A percentile compares a stretch with the other conserved stretches of the same genome.
phyloP scores from a whole-genome alignment of 805 yeast species.

The Blastobotrys robertii region DNA sequence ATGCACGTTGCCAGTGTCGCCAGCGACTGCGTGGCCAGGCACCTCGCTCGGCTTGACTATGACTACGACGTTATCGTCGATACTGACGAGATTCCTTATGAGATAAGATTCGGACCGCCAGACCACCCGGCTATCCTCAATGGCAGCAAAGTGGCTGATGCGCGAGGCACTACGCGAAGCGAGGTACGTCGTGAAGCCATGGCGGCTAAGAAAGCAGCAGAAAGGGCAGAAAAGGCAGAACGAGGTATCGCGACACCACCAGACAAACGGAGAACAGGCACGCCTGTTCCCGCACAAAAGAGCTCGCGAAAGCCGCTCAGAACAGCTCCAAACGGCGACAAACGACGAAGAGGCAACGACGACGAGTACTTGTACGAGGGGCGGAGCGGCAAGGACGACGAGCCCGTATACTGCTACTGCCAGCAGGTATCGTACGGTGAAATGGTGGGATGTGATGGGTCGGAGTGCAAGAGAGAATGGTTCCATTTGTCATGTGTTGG shows the following conservation, averaged over 20 bases:
- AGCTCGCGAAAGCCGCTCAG: conserved; percentile 7
- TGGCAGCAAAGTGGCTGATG: conserved; percentile 45
- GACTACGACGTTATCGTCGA: conserved; percentile 68
- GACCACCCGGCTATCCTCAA: conserved; percentile 85
- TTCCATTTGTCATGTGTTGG: conserved; percentile 93
- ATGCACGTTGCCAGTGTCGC: conserved; percentile 96
- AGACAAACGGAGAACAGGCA: conserved; percentile 2
- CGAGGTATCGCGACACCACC: background rate
- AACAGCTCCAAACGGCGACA: background rate
- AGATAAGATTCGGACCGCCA: conserved; percentile 64
- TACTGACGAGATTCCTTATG: conserved; percentile 67
- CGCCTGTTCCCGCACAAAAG: conserved; percentile 19
- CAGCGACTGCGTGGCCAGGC: conserved; percentile 60
- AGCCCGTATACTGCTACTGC: conserved; percentile 91
- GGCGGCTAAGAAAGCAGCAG: conserved; percentile 70
- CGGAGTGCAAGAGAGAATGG: conserved; percentile 87
- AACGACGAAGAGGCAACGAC: conserved; percentile 10
- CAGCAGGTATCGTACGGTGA: conserved; percentile 96
- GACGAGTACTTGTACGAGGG: conserved; percentile 1
- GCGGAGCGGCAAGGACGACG: conserved; percentile 30
- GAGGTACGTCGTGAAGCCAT: conserved; percentile 88
- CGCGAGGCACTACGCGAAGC: conserved; percentile 45
- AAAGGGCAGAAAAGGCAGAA: background rate
- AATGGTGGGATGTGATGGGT: conserved; percentile 98
- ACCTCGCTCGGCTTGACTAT: conserved; percentile 63